Conservation (phyloP, 2,329 filamentous ascomycete species). For the Phyllosticta citrichinensis region DNA sequence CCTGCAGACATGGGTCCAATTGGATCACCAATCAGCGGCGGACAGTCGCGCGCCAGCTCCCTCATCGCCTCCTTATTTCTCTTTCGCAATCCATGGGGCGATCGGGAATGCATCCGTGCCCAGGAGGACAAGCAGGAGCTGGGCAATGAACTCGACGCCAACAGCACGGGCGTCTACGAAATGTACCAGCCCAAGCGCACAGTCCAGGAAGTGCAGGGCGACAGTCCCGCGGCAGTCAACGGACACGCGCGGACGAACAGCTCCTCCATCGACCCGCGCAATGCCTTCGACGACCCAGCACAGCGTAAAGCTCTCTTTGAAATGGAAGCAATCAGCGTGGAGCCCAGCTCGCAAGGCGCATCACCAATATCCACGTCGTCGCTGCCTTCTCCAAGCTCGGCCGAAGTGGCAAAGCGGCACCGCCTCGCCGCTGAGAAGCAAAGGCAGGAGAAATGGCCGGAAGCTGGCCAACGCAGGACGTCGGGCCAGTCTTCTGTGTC, state of each 20-base stretch:
- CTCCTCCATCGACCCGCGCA: neutral
- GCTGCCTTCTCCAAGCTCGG: neutral
- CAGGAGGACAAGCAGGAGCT: neutral
- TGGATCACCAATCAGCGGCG: neutral
- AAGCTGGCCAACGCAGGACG: neutral
- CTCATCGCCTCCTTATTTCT: slow-evolving; percentile 2
- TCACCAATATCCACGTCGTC: neutral
- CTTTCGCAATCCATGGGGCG: slow-evolving; percentile 3
- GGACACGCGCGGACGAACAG: neutral
- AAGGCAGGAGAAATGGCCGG: neutral
- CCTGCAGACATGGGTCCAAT: neutral
- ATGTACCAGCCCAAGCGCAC: slow-evolving; percentile 2
- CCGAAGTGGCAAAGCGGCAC: neutral
- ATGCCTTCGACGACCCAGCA: neutral
- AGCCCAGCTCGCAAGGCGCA: neutral
- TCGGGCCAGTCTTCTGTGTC: neutral
- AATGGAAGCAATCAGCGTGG: neutral
- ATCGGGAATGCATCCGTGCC: neutral
- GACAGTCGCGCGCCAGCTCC: neutral
- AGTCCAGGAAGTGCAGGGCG: slow-evolving; percentile 2
- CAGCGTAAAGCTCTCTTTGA: neutral
- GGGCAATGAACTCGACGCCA: slow-evolving; percentile 1
- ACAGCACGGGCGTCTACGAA: neutral
- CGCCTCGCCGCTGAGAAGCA: neutral
- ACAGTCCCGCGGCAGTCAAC: neutral